Evolutionary conservation across 2,329 filamentous ascomycete genomes (phyloP), one percentile per base, ranked within the genome.

Genomic region (Penicillium crustosum): DNA sequence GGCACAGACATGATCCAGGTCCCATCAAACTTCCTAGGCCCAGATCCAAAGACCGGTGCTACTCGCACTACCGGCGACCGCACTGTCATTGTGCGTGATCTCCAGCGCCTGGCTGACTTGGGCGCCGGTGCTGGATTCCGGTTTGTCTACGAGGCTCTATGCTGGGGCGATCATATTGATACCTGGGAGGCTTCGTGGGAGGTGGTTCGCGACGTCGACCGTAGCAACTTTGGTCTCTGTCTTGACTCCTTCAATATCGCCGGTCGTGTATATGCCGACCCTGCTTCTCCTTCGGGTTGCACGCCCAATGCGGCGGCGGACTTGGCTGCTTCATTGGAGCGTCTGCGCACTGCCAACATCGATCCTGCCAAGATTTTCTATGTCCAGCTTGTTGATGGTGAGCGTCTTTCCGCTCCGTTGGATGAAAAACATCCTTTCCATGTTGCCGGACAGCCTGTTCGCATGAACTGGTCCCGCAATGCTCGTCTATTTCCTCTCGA

Each of bases 191-290:
- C 78, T 6, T 86, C 83, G 61, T 93, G 88, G 88, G 83, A 88
- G 13, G 77, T 91, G 4, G 84, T 92, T 0, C 76, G 81, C 61
- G 77, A 77, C 13, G 88, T 92, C 36, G 78, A 89, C 70, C 75
- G 87, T n/a, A 73, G 81, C n/a, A 93, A 92, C 73, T 90, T 93
- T 67, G 89, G 89, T 17, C 78, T 91, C 33, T 91, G 88, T 68
- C 79, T 92, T 31, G 89, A 93, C 74, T 90, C 86, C 0, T 93
- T 90, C 76, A 90, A 92, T 72, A 89, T 93, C 58, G 83, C 88
- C 1, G 89, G 85, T 1, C 78, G 86, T n/a, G 83, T 90, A 60
- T 92, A 84, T 64, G 89, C 87, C 1, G 89, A 92, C 66, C 89
- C 89, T 0, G 73, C 83, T 0, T 73, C 81, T 0, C 65, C 77